Evolutionary conservation across 2,329 filamentous ascomycete species (phyloP).

Genomic region (Lachnellula arida): DNA sequence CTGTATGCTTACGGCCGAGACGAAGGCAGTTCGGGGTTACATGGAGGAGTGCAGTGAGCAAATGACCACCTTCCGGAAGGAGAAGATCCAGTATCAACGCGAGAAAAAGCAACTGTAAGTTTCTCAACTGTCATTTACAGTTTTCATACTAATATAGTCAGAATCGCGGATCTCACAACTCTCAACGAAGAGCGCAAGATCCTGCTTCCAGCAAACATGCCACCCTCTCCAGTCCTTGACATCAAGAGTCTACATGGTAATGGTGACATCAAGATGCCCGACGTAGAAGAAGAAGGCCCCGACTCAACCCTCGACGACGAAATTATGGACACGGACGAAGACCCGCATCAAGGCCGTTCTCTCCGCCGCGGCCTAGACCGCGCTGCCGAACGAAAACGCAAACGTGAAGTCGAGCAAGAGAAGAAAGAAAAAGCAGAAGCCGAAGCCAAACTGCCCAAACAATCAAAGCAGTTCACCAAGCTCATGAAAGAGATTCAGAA

Average conservation of each 20-base stretch:
- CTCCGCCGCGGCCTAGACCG: conserved; percentile 62
- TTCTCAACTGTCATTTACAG: not conserved
- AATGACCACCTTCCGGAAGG: conserved; percentile 92
- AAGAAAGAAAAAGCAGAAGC: conserved; percentile 56
- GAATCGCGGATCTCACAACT: conserved; percentile 64
- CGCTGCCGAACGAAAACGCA: conserved; percentile 67
- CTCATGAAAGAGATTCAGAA: conserved; percentile 85
- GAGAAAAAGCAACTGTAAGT: conserved; percentile 64
- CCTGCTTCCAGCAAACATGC: conserved; percentile 66
- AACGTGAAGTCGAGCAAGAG: conserved; percentile 69
- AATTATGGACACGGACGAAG: conserved; percentile 65
- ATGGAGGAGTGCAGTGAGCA: conserved; percentile 89
- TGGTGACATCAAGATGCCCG: conserved; percentile 57
- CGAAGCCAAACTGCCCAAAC: conserved; percentile 61
- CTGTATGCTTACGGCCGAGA: conserved; percentile 79
- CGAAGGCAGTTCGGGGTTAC: conserved; percentile 79
- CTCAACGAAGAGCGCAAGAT: conserved; percentile 72
- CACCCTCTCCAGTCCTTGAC: conserved; percentile 54
- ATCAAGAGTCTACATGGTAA: conserved; percentile 34
- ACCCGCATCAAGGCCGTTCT: conserved; percentile 50
- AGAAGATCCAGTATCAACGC: conserved; percentile 89
- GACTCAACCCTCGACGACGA: conserved; percentile 49
- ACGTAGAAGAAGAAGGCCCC: conserved; percentile 59
- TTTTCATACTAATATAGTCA: conserved; percentile 36
- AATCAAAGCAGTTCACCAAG: conserved; percentile 84